Conservation (phyloP, 108 stramenopile species). For the Tribonema minus region DNA sequence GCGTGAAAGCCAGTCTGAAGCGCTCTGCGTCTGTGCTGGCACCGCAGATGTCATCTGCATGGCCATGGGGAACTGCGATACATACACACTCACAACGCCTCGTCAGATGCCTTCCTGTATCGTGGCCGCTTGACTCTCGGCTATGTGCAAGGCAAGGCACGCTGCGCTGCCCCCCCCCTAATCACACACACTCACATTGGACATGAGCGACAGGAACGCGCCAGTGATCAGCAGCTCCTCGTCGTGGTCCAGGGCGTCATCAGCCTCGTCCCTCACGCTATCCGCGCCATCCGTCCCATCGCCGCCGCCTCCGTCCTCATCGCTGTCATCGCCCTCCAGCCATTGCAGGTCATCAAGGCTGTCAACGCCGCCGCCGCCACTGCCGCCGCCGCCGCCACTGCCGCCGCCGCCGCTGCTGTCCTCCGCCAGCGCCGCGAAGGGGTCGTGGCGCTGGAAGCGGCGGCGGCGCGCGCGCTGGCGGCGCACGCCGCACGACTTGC, state of each 20-base stretch:
- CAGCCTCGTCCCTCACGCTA: not conserved
- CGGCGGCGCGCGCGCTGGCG: no score
- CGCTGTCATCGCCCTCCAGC: not conserved
- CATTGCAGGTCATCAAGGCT: not conserved
- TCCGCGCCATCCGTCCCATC: not conserved
- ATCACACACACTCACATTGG: not conserved
- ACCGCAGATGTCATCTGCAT: not conserved
- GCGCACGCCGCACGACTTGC: no score
- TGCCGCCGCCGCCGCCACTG: not conserved
- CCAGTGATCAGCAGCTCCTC: constrained; percentile 9
- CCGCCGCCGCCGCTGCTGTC: not conserved
- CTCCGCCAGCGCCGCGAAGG: no score
- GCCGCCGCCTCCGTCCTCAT: not conserved
- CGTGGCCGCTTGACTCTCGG: no score
- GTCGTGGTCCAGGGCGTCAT: no score
- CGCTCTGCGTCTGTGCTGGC: not conserved
- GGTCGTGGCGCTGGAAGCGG: no score
- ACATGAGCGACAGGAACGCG: constrained; percentile 26
- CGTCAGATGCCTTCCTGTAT: not conserved
- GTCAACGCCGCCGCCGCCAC: not conserved
- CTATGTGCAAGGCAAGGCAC: no score
- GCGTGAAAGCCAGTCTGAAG: no score
- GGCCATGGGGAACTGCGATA: not conserved
- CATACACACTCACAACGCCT: not conserved
- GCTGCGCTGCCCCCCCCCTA: no score